Percentiles rank a stretch among this genome's conserved stretches.
Evolutionary conservation across 495 filamentous ascomycete species (phyloP).

Genomic region (Penicillium ochrochloron): DNA sequence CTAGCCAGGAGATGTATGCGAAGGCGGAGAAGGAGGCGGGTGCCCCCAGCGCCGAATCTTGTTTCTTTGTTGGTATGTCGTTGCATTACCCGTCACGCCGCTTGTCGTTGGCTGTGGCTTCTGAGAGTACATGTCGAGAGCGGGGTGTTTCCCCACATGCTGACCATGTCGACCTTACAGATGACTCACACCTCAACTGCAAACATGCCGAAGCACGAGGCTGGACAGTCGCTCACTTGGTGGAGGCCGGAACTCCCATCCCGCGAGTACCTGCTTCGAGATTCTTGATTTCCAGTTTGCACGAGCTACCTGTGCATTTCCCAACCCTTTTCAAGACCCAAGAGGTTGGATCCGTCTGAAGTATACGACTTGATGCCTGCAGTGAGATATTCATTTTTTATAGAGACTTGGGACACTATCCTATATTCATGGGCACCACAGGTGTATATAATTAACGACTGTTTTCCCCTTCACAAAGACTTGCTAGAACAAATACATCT

Average conservation of each 20-base stretch:
- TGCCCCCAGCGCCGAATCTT: constrained; percentile 60
- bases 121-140: neutral
- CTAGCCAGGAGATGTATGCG: constrained; percentile 77
- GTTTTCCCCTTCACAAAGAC: neutral
- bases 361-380: neutral
- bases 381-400: constrained; percentile 4
- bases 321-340: constrained; percentile 72
- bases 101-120: neutral
- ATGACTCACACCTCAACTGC: constrained; percentile 82
- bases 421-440: neutral
- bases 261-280: constrained; percentile 65
- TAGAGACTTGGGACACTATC: neutral
- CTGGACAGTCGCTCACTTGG: constrained; percentile 80
- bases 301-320: constrained; percentile 73
- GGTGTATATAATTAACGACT: constrained; percentile 10
- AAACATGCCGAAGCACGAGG: constrained; percentile 71
- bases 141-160: neutral
- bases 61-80: constrained; percentile 85
- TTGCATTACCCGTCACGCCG: neutral
- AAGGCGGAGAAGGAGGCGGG: constrained; percentile 73
- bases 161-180: constrained; percentile 45
- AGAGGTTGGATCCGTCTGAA: constrained; percentile 17
- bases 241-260: constrained; percentile 67
- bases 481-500: neutral
- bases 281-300: constrained; percentile 70